Percentiles rank a stretch among this genome's conserved stretches.
Evolutionary conservation across 208 protist genomes (phyloP).

Genomic region (Spongospora subterranea): DNA sequence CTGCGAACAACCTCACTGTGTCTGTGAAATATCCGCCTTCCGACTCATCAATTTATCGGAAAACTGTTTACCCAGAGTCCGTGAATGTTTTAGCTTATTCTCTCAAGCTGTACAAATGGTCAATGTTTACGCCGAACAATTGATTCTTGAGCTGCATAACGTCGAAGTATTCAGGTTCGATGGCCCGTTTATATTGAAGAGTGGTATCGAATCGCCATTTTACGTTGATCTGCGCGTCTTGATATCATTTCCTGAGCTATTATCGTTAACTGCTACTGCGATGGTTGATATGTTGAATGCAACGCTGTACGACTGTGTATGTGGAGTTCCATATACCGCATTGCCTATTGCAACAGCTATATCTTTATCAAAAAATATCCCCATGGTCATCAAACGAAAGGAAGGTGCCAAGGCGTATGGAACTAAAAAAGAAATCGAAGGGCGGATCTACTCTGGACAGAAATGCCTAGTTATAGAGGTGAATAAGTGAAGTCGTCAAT

Average conservation of each 20-base stretch:
- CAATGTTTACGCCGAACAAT: too few relatives aligned
- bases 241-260: conserved; percentile 80
- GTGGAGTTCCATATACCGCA: conserved; percentile 91
- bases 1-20: too few relatives aligned
- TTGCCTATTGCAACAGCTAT: conserved; percentile 90
- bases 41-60: too few relatives aligned
- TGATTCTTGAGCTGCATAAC: not conserved
- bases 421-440: conserved; percentile 90
- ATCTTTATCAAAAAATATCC: conserved; percentile 81
- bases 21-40: too few relatives aligned
- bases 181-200: conserved; percentile 92
- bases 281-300: conserved; percentile 64
- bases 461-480: conserved; percentile 85
- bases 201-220: conserved; percentile 89
- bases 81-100: too few relatives aligned
- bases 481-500: not conserved
- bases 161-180: conserved; percentile 21
- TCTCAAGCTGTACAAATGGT: too few relatives aligned
- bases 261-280: conserved; percentile 59
- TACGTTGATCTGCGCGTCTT: conserved; percentile 92
- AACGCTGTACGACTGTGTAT: conserved; percentile 50
- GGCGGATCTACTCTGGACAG: conserved; percentile 86
- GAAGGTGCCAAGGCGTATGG: conserved; percentile 89
- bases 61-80: too few relatives aligned
- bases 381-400: conserved; percentile 84